phyloP scores from a whole-genome alignment of 129 eudicot genomes.

The Flaveria brownii region DNA sequence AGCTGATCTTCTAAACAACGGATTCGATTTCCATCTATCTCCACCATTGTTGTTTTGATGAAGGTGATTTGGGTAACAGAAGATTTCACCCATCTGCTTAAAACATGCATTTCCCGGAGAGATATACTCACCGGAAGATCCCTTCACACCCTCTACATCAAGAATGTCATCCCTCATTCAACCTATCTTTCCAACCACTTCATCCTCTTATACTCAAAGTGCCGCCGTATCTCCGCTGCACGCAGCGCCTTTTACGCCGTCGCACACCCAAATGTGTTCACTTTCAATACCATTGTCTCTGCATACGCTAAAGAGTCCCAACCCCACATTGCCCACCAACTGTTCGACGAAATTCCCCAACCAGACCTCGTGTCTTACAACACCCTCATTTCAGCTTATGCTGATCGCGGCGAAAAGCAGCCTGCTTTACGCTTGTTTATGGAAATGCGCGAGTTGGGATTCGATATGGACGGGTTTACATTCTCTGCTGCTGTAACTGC shows the following conservation, averaged over 20 bases:
- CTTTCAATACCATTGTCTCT: conserved; percentile 67
- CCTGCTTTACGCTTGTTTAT: conserved; percentile 51
- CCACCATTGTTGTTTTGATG: too few species aligned
- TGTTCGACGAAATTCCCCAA: conserved; percentile 76
- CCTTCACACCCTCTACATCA: conserved; percentile 56
- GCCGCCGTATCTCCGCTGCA: conserved; percentile 65
- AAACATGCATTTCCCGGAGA: conserved; percentile 52
- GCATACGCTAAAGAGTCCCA: conserved; percentile 68
- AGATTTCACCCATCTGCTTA: conserved; percentile 42
- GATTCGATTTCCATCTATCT: too few species aligned
- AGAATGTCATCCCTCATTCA: conserved; percentile 50
- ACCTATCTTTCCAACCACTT: conserved; percentile 74
- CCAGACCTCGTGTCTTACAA: conserved; percentile 74
- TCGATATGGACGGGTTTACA: conserved; percentile 71
- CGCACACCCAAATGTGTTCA: conserved; percentile 60
- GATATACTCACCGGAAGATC: conserved; percentile 52
- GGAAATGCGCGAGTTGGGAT: conserved; percentile 50
- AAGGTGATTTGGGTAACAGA: conserved; percentile 12
- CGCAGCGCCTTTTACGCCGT: conserved; percentile 49
- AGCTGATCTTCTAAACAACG: too few species aligned
- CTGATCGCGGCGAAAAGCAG: conserved; percentile 51
- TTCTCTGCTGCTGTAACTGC: conserved; percentile 70
- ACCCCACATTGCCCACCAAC: conserved; percentile 60
- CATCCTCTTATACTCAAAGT: conserved; percentile 83
- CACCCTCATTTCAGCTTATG: conserved; percentile 72